Conservation (phyloP, 2,329 filamentous ascomycete species). For the Plenodomus biglobosus region DNA sequence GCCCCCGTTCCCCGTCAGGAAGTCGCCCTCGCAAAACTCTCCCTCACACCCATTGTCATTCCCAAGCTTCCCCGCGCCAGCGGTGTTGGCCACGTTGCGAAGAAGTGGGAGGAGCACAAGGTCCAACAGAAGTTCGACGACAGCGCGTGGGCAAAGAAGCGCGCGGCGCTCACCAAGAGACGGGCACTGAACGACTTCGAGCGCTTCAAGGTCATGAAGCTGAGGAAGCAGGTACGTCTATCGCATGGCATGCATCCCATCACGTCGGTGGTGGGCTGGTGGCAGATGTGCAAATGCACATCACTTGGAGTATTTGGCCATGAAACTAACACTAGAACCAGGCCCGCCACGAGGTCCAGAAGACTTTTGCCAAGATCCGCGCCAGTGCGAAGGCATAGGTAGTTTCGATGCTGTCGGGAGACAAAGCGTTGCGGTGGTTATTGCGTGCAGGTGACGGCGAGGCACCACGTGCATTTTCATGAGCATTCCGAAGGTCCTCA, state of each 20-base stretch:
- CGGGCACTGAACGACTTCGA: slow-evolving; percentile 96
- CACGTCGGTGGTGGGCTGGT: not conserved
- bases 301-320: slow-evolving; percentile 2
- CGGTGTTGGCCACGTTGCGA: slow-evolving; percentile 80
- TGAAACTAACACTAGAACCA: slow-evolving; percentile 37
- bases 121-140: slow-evolving; percentile 93
- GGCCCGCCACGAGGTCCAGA: slow-evolving; percentile 93
- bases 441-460: slow-evolving; percentile 37
- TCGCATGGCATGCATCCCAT: not conserved
- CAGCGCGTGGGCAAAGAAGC: slow-evolving; percentile 93
- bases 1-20: slow-evolving; percentile 84
- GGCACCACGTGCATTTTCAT: slow-evolving; percentile 44
- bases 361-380: slow-evolving; percentile 85
- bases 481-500: slow-evolving; percentile 42
- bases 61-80: slow-evolving; percentile 81
- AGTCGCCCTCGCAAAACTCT: slow-evolving; percentile 76
- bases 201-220: slow-evolving; percentile 98
- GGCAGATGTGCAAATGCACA: not conserved
- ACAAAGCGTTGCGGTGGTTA: slow-evolving; percentile 31
- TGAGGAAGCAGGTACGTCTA: slow-evolving; percentile 90
- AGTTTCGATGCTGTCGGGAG: slow-evolving; percentile 31
- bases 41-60: slow-evolving; percentile 88
- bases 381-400: slow-evolving; percentile 45
- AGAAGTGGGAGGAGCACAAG: slow-evolving; percentile 85
- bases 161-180: slow-evolving; percentile 80